phyloP scores from a whole-genome alignment of 768 basidiomycete genomes.

The Lentinula detonsa region DNA sequence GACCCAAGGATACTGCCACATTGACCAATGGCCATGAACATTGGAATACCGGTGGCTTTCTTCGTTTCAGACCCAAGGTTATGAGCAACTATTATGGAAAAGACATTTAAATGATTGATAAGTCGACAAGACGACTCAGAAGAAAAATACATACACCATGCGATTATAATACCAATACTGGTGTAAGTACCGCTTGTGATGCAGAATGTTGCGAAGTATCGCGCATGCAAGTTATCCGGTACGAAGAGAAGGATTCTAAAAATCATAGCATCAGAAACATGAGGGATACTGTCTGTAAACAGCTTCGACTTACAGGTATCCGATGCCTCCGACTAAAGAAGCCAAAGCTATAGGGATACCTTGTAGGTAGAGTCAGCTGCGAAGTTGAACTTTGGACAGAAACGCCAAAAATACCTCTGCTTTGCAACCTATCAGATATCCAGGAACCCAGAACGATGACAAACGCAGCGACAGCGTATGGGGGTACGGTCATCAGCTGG shows the following conservation, averaged over 20 bases:
- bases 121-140: background rate
- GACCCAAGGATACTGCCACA: conserved; percentile 74
- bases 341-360: conserved; percentile 40
- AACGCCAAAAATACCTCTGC: conserved; percentile 32
- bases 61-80: conserved; percentile 78
- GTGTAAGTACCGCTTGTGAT: conserved; percentile 76
- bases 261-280: background rate
- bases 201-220: conserved; percentile 76
- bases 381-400: conserved; percentile 13
- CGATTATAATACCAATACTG: conserved; percentile 65
- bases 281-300: background rate
- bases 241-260: conserved; percentile 51
- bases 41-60: conserved; percentile 67
- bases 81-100: conserved; percentile 46
- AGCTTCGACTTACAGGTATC: conserved; percentile 49
- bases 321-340: conserved; percentile 42
- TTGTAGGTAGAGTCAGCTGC: conserved; percentile 22
- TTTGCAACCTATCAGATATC: conserved; percentile 61
- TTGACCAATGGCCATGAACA: conserved; percentile 79
- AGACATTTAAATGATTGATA: background rate
- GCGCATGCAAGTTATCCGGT: conserved; percentile 47
- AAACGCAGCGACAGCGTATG: conserved; percentile 66
- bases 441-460: conserved; percentile 56
- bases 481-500: conserved; percentile 76
- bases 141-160: conserved; percentile 58